Percentiles rank a stretch among this genome's conserved stretches.
These are phyloP conservation scores for Coemansia sp. DNA, from an alignment of 192 early-diverging fungal species.

Conservation along the genomic window DNA sequence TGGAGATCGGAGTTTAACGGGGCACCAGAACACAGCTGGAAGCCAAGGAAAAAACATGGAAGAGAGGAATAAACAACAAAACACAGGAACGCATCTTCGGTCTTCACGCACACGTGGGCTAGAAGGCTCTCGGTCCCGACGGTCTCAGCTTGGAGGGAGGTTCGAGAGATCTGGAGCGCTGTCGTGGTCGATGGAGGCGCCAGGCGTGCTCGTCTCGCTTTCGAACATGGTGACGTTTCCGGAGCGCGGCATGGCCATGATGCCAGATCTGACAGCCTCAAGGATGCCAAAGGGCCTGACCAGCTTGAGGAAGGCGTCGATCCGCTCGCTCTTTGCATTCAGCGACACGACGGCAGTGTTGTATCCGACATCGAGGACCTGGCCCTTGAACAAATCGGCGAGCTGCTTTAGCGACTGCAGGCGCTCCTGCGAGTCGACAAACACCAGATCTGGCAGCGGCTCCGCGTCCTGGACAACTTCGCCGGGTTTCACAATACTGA, in stretches of 20 bases:
- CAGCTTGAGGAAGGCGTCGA: slow-evolving; percentile 91
- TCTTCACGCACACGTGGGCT: too few relatives aligned
- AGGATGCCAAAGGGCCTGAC: slow-evolving; percentile 94
- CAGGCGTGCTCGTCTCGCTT: slow-evolving; percentile 66
- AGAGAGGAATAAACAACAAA: not conserved
- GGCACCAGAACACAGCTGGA: too few relatives aligned
- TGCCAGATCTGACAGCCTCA: slow-evolving; percentile 89
- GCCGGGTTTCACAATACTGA: slow-evolving; percentile 68
- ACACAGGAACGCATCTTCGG: too few relatives aligned
- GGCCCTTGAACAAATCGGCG: slow-evolving; percentile 80
- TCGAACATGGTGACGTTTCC: slow-evolving; percentile 77
- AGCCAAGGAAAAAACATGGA: not conserved
- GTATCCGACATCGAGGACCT: slow-evolving; percentile 82
- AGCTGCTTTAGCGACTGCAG: slow-evolving; percentile 81
- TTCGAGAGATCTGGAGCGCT: slow-evolving; percentile 67
- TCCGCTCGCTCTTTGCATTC: slow-evolving; percentile 80
- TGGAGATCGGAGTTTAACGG: too few relatives aligned
- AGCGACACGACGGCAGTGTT: slow-evolving; percentile 86
- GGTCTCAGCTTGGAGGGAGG: slow-evolving; percentile 89
- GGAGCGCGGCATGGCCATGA: slow-evolving; percentile 96
- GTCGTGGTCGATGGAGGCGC: slow-evolving; percentile 61
- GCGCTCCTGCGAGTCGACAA: slow-evolving; percentile 62
- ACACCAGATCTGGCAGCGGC: slow-evolving; percentile 34
- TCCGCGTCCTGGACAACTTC: slow-evolving; percentile 15
- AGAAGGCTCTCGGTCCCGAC: too few relatives aligned